A percentile compares a stretch with the other conserved stretches of the same genome.
Evolutionary conservation across 1,284 basidiomycete species (phyloP).

Genomic region (Somion occarium): DNA sequence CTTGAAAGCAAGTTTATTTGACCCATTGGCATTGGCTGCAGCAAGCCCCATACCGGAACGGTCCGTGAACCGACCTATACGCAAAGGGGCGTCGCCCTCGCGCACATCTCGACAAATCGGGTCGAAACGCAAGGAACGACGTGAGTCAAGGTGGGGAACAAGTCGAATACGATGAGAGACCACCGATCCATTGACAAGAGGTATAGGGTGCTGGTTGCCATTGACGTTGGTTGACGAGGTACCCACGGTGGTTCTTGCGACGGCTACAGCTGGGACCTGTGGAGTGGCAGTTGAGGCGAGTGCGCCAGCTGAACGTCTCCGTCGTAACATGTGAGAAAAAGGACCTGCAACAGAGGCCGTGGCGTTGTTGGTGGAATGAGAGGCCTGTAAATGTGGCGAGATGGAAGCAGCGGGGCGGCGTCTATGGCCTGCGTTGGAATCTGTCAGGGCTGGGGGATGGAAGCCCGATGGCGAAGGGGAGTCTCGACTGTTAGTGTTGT

Average conservation of each 20-base stretch:
- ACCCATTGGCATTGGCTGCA: constrained; percentile 65
- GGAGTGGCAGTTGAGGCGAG: constrained; percentile 25
- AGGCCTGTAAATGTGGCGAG: constrained; percentile 25
- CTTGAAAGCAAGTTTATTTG: constrained; percentile 91
- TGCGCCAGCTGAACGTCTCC: constrained; percentile 32
- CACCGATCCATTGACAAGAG: constrained; percentile 6
- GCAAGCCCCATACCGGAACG: constrained; percentile 64
- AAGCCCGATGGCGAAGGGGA: constrained; percentile 21
- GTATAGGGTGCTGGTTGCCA: constrained; percentile 6
- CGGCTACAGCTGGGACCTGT: constrained; percentile 24
- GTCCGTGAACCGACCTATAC: constrained; percentile 92
- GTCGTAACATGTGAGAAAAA: constrained; percentile 33
- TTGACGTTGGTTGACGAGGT: constrained; percentile 5
- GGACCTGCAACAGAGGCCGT: constrained; percentile 18
- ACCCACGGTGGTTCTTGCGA: constrained; percentile 22
- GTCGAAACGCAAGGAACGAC: constrained; percentile 89
- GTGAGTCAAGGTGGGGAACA: constrained; percentile 90
- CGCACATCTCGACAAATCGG: constrained; percentile 84
- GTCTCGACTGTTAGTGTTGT: constrained; percentile 26
- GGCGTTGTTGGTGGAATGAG: constrained; percentile 24
- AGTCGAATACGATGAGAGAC: constrained; percentile 67
- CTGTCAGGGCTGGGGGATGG: constrained; percentile 13
- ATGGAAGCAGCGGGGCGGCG: constrained; percentile 24
- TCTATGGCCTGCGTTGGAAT: constrained; percentile 20
- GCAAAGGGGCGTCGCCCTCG: constrained; percentile 65